Conservation (phyloP, 106 monocot genomes). For the Ottelia alismoides region DNA sequence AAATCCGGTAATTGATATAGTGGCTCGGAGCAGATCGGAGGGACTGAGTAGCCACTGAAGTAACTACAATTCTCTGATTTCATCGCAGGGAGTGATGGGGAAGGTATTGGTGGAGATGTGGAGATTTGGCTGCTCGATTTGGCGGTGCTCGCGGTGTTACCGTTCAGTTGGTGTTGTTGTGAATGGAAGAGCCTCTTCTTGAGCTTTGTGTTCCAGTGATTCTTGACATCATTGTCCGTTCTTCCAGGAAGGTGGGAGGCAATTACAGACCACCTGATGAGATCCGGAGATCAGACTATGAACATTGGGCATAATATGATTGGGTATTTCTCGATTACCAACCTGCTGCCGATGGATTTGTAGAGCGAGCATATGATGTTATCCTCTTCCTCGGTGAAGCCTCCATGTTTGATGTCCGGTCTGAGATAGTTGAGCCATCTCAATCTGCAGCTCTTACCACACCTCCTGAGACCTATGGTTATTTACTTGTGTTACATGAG, state of each 20-base stretch:
- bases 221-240: slow-evolving; percentile 20
- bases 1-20: background rate
- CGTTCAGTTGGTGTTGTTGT: background rate
- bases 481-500: background rate
- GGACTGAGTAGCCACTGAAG: background rate
- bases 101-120: background rate
- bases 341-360: slow-evolving; percentile 49
- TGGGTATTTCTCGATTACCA: background rate
- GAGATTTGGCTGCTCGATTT: too few species aligned
- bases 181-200: slow-evolving; percentile 6
- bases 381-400: slow-evolving; percentile 62
- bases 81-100: background rate
- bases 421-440: slow-evolving; percentile 32
- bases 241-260: slow-evolving; percentile 13
- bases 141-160: background rate
- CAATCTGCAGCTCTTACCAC: slow-evolving; percentile 63
- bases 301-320: background rate
- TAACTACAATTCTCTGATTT: background rate
- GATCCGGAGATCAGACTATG: background rate
- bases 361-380: slow-evolving; percentile 47
- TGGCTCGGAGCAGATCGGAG: background rate
- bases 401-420: slow-evolving; percentile 60
- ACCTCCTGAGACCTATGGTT: slow-evolving; percentile 36
- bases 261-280: slow-evolving; percentile 15
- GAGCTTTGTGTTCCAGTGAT: slow-evolving; percentile 22